Percentiles rank a stretch among this genome's conserved stretches.
Conservation (phyloP, 768 basidiomycete species). For the Naganishia friedmannii region DNA sequence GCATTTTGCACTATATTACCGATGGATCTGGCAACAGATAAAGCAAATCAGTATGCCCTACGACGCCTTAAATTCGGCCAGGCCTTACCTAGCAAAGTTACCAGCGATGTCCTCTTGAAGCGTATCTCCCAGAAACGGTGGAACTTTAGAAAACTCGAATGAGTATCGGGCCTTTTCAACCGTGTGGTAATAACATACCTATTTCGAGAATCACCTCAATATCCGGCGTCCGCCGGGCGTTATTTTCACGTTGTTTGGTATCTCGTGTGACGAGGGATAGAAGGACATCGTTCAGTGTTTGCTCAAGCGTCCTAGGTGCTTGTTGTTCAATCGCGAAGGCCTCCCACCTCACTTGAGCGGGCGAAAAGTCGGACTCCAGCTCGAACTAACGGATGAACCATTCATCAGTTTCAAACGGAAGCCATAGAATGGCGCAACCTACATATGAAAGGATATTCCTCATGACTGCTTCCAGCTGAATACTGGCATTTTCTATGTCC, state of each 20-base stretch:
- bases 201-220: slow-evolving; percentile 49
- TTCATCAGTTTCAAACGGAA: too few relatives aligned
- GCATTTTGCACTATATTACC: slow-evolving; percentile 44
- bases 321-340: slow-evolving; percentile 26
- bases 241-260: slow-evolving; percentile 30
- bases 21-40: slow-evolving; percentile 33
- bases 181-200: neutral
- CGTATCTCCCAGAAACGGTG: slow-evolving; percentile 42
- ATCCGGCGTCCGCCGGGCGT: slow-evolving; percentile 32
- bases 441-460: slow-evolving; percentile 50
- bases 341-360: slow-evolving; percentile 9
- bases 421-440: slow-evolving; percentile 19
- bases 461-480: slow-evolving; percentile 46
- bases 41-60: neutral
- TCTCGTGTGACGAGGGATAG: slow-evolving; percentile 39
- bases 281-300: slow-evolving; percentile 45
- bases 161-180: neutral
- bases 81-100: slow-evolving; percentile 40
- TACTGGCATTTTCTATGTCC: slow-evolving; percentile 47
- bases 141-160: slow-evolving; percentile 22
- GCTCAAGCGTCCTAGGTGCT: slow-evolving; percentile 35
- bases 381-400: neutral
- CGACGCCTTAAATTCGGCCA: too few relatives aligned
- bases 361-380: slow-evolving; percentile 10
- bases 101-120: slow-evolving; percentile 44